Evolutionary conservation across 2,329 filamentous ascomycete species (phyloP).

Genomic region (Gaeumannomyces tritici): DNA sequence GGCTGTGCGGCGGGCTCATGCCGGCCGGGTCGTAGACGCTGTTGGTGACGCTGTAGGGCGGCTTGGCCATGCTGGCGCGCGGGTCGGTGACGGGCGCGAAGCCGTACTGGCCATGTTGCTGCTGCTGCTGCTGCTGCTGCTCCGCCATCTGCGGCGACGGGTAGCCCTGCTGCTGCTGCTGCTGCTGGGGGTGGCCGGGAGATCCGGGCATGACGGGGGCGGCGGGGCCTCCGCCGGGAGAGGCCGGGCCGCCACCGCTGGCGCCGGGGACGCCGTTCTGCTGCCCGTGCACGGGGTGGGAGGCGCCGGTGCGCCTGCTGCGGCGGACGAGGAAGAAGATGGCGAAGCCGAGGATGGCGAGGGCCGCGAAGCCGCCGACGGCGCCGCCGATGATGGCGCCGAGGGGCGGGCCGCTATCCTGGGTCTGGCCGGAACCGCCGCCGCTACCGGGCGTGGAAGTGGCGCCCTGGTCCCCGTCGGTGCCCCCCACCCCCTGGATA

Average conservation of each 20-base stretch:
- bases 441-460: neutral
- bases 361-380: conserved; percentile 18
- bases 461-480: neutral
- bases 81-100: conserved; percentile 5
- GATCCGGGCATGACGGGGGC: conserved; percentile 6
- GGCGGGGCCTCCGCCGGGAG: neutral
- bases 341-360: conserved; percentile 18
- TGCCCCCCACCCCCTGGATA: neutral
- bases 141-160: conserved; percentile 9
- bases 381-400: conserved; percentile 23
- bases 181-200: too few species aligned
- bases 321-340: conserved; percentile 19
- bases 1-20: conserved; percentile 11
- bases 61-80: conserved; percentile 13
- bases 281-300: neutral
- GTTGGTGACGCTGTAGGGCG: conserved; percentile 7
- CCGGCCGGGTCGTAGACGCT: conserved; percentile 6
- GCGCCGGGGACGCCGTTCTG: neutral
- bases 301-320: conserved; percentile 10
- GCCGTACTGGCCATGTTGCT: conserved; percentile 9
- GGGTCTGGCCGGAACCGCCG: neutral
- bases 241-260: too few species aligned
- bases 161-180: conserved; percentile 6
- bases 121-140: conserved; percentile 1
- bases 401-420: conserved; percentile 1